Evolutionary conservation across 106 monocot genomes (phyloP).

Genomic region (Dendrobium officinale): DNA sequence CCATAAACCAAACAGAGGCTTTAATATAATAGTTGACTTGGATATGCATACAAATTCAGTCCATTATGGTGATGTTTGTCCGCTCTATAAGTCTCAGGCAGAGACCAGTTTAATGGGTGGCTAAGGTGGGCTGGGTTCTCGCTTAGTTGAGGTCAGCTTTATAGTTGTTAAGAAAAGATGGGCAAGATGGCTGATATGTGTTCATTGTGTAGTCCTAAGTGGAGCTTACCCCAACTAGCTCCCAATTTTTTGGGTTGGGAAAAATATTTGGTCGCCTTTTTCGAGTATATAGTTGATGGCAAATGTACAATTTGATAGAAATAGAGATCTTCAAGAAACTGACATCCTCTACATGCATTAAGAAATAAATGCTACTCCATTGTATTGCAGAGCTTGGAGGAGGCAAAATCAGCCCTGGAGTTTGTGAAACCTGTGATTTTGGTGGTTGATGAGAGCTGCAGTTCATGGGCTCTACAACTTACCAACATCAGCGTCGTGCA

Average conservation of each 20-base stretch:
- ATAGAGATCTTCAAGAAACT: neutral
- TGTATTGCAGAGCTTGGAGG: constrained; percentile 57
- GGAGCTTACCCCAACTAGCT: no score
- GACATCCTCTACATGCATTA: neutral
- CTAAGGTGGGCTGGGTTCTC: no score
- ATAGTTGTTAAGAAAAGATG: neutral
- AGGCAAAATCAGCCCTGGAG: constrained; percentile 60
- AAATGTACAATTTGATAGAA: no score
- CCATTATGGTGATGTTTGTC: no score
- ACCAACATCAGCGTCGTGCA: constrained; percentile 7
- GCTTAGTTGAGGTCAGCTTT: neutral
- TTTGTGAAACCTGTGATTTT: constrained; percentile 52
- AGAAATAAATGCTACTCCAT: neutral
- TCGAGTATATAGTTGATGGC: no score
- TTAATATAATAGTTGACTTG: no score
- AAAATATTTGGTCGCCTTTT: no score
- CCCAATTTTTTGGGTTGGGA: no score
- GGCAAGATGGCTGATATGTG: neutral
- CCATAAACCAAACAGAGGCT: no score
- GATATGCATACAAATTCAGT: no score
- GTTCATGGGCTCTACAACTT: constrained; percentile 36
- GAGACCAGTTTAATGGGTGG: no score
- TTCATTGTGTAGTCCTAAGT: no score
- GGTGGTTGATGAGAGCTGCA: constrained; percentile 55
- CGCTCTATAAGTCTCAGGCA: neutral